These are phyloP conservation scores for Sporobolus alterniflorus DNA, from an alignment of 202 grass and related monocot genomes.

Conservation along the genomic window DNA sequence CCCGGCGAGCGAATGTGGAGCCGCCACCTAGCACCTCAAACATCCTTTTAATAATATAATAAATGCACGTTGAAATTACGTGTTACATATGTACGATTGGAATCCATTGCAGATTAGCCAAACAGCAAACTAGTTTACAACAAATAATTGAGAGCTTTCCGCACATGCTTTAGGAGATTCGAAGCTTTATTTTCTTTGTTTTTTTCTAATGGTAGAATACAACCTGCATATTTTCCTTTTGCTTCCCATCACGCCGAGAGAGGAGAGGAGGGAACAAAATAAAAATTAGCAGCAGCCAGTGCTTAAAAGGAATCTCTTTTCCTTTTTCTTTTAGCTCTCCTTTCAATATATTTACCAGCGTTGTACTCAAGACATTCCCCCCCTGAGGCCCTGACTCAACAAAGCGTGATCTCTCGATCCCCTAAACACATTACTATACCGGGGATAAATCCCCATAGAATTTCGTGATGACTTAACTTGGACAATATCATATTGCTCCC, in stretches of 20 bases:
- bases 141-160: slow-evolving; percentile 55
- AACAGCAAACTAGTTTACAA: slow-evolving; percentile 24
- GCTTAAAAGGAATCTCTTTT: slow-evolving; percentile 58
- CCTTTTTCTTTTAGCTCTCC: slow-evolving; percentile 68
- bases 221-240: slow-evolving; percentile 61
- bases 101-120: neutral
- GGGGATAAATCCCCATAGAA: slow-evolving; percentile 8
- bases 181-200: slow-evolving; percentile 36
- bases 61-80: neutral
- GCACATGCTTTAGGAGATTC: slow-evolving; percentile 79
- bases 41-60: too few species aligned
- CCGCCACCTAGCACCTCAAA: too few species aligned
- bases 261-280: neutral
- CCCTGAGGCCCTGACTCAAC: slow-evolving; percentile 23
- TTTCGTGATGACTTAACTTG: slow-evolving; percentile 37
- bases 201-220: slow-evolving; percentile 53
- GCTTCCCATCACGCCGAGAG: slow-evolving; percentile 34
- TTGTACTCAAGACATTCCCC: slow-evolving; percentile 48
- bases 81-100: neutral
- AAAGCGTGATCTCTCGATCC: slow-evolving; percentile 53
- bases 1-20: too few species aligned
- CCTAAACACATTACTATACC: neutral
- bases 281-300: slow-evolving; percentile 40
- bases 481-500: slow-evolving; percentile 21
- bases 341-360: slow-evolving; percentile 60